These are phyloP conservation scores for Lecanoromycetidae sp. DNA, from an alignment of 2,329 filamentous ascomycete species.

Conservation along the genomic window DNA sequence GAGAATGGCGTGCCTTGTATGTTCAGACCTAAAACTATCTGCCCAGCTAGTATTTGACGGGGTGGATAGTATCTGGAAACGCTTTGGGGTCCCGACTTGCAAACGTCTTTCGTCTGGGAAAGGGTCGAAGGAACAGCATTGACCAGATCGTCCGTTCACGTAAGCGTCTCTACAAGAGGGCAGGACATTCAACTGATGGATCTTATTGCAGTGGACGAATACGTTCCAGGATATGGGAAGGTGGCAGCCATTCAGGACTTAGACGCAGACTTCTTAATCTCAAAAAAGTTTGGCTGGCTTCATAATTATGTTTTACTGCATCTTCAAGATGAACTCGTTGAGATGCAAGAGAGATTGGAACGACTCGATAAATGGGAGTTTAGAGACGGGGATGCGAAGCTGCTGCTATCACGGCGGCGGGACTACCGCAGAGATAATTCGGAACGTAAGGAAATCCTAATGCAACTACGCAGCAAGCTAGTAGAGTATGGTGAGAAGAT, in stretches of 20 bases:
- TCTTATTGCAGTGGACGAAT: conserved; percentile 9
- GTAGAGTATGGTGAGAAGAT: conserved; percentile 6
- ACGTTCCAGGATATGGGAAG: conserved; percentile 3
- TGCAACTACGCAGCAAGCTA: conserved; percentile 3
- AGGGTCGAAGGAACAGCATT: too few relatives aligned
- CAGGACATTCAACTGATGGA: too few relatives aligned
- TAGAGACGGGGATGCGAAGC: neutral
- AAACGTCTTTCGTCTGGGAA: too few relatives aligned
- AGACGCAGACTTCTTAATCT: conserved; percentile 6
- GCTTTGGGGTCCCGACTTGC: too few relatives aligned
- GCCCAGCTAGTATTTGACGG: too few relatives aligned
- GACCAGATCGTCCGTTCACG: too few relatives aligned
- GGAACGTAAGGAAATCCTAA: conserved; percentile 6
- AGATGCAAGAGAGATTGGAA: conserved; percentile 5
- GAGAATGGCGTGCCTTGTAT: too few relatives aligned
- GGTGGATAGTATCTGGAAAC: too few relatives aligned
- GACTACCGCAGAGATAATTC: conserved; percentile 1
- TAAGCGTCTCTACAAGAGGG: too few relatives aligned
- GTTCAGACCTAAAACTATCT: too few relatives aligned
- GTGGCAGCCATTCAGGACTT: conserved; percentile 2
- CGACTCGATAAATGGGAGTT: conserved; percentile 1
- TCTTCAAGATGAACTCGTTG: conserved; percentile 6
- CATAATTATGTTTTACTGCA: conserved; percentile 8
- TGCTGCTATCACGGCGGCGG: neutral
- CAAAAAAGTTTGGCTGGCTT: conserved; percentile 7